A percentile compares a stretch with the other conserved stretches of the same genome.
These are phyloP conservation scores for Cyberlindnera xishuangbannaensis DNA, from an alignment of 805 yeast species.

Conservation along the genomic window DNA sequence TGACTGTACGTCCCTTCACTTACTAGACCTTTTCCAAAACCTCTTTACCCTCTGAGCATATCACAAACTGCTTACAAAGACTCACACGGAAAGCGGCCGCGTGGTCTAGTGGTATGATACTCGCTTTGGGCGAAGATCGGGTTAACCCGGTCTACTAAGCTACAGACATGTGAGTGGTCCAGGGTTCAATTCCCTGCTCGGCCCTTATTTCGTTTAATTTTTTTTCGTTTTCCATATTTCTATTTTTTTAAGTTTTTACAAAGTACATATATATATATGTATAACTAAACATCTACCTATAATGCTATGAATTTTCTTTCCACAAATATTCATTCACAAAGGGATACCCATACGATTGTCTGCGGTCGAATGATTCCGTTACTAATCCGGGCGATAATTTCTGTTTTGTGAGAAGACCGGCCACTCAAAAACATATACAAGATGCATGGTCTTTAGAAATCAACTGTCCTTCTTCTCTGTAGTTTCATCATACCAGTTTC, in stretches of 20 bases:
- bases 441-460: background rate
- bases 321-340: background rate
- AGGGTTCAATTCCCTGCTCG: conserved; percentile 29
- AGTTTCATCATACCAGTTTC: conserved; percentile 14
- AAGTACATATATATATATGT: too few relatives aligned
- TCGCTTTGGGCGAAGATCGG: conserved; percentile 26
- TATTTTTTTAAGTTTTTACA: background rate
- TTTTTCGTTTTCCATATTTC: conserved; percentile 4
- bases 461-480: conserved; percentile 2
- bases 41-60: too few relatives aligned
- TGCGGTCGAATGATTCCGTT: too few relatives aligned
- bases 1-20: too few relatives aligned
- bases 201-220: conserved; percentile 20
- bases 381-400: too few relatives aligned
- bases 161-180: conserved; percentile 27
- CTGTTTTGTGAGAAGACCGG: too few relatives aligned
- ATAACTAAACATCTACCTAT: background rate
- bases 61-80: too few relatives aligned
- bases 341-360: too few relatives aligned
- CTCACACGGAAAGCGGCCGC: conserved; percentile 23
- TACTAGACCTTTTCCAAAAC: too few relatives aligned
- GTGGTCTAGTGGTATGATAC: conserved; percentile 30
- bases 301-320: background rate
- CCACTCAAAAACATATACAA: too few relatives aligned
- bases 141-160: conserved; percentile 10